Evolutionary conservation across 345 rosid genomes (phyloP), one percentile per base, ranked within the genome.

Genomic region (Nephelium lappaceum): DNA sequence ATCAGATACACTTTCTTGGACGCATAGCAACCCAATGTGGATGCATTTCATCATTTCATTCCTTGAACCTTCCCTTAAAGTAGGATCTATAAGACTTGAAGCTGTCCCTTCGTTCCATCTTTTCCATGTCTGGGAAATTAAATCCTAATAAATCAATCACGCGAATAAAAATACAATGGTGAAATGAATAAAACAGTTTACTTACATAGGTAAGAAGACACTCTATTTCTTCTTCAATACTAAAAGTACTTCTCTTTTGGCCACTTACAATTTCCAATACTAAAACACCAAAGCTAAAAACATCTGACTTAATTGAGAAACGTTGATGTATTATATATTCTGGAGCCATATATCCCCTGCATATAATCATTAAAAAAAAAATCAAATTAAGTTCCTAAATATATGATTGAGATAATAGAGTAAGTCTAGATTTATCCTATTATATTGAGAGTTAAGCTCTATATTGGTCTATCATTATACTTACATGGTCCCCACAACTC

Each of bases 301-400:
- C 78, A 66, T 88, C 87, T 1, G 84, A 83, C 51, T 86, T 85
- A 0, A 69, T 72, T 0, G 91, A 88, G 61, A 86, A 57, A n/a
- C 57, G 81, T 2, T 89, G 88, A 0, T 66, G 79, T 61, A 27
- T 55, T 67, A 69, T 62, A 39, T 82, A 88, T 62, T 88, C 89
- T 0, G 85, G 89, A 68, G 88, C 81, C 86, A 83, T 83, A 67
- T 86, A 88, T 19, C 88, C 91, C 12, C 88, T 88, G 74, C 74
- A 73, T 41, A n/a, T 39, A 21, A 74, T 15, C 11, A 24, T 31
- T 1, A 45, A 7, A 36, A 53, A 10, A 10, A 11, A 11, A 51
- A 11, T 1, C 18, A 51, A 1, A 4, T 51, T 51, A 51, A 15
- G 57, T 51, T 51, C 18, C 43, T 41, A 31, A 31, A 2, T 31